Percentiles rank a stretch among this genome's conserved stretches.
Conservation (phyloP, 805 yeast species). For the Candida krabiensis region DNA sequence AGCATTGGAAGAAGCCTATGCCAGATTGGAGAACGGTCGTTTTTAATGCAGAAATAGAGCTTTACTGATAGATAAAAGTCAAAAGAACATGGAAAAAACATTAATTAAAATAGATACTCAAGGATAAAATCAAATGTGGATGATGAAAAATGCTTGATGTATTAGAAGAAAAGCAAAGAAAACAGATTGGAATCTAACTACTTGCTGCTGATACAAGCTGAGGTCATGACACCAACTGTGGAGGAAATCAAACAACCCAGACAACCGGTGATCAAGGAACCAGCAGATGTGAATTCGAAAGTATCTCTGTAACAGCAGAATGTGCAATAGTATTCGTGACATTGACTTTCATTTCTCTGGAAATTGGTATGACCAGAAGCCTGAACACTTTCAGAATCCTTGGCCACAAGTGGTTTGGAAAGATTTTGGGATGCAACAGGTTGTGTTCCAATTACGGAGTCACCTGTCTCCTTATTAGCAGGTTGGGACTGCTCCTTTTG, state of each 20-base stretch:
- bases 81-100: neutral
- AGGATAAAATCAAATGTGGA: too few species aligned
- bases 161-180: too few species aligned
- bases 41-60: neutral
- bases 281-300: constrained; percentile 12
- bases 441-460: neutral
- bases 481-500: neutral
- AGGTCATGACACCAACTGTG: constrained; percentile 9
- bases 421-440: neutral
- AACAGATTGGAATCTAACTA: neutral
- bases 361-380: constrained; percentile 20
- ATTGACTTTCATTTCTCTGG: constrained; percentile 28
- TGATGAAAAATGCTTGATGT: too few species aligned
- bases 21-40: neutral
- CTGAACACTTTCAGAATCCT: constrained; percentile 5
- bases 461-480: neutral
- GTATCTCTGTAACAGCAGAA: constrained; percentile 13
- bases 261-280: constrained; percentile 10
- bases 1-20: constrained; percentile 15
- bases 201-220: constrained; percentile 7
- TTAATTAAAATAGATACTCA: too few species aligned
- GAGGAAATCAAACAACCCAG: constrained; percentile 14
- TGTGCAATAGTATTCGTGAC: constrained; percentile 29
- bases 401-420: constrained; percentile 14
- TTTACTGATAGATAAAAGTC: neutral